A percentile compares a stretch with the other conserved stretches of the same genome.
Conservation (phyloP, 176 grass and related monocot genomes). For the Lolium multiflorum region DNA sequence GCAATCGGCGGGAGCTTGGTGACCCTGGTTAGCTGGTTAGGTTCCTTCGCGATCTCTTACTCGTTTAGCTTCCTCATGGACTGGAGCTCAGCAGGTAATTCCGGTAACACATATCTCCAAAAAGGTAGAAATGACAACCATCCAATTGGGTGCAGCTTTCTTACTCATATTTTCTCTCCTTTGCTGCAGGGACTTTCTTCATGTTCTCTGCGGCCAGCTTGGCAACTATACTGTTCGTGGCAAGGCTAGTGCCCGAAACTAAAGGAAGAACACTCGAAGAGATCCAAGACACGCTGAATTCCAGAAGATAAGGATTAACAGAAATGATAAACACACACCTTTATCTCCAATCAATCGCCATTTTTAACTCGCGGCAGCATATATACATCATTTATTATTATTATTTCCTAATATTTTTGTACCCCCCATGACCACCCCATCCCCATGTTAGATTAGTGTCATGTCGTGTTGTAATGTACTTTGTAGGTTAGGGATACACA, state of each 20-base stretch:
- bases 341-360: neutral
- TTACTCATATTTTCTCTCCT: too few relatives aligned
- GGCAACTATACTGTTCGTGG: constrained; percentile 67
- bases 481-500: constrained; percentile 16
- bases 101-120: neutral
- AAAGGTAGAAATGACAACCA: too few relatives aligned
- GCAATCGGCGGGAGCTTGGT: constrained; percentile 80
- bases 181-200: constrained; percentile 67
- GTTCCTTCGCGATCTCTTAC: constrained; percentile 73
- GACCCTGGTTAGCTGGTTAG: constrained; percentile 72
- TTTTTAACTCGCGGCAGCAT: neutral
- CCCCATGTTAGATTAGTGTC: neutral
- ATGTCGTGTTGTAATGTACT: neutral
- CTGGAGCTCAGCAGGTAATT: constrained; percentile 74
- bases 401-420: neutral
- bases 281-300: constrained; percentile 65
- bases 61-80: constrained; percentile 79
- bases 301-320: constrained; percentile 36
- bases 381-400: neutral
- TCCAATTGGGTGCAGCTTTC: too few relatives aligned
- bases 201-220: constrained; percentile 70
- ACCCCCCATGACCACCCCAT: neutral
- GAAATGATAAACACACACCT: neutral
- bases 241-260: constrained; percentile 72
- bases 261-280: constrained; percentile 86